These are phyloP conservation scores for Lichtheimia corymbifera DNA, from an alignment of 371 early-diverging fungal genomes.

Conservation along the genomic window DNA sequence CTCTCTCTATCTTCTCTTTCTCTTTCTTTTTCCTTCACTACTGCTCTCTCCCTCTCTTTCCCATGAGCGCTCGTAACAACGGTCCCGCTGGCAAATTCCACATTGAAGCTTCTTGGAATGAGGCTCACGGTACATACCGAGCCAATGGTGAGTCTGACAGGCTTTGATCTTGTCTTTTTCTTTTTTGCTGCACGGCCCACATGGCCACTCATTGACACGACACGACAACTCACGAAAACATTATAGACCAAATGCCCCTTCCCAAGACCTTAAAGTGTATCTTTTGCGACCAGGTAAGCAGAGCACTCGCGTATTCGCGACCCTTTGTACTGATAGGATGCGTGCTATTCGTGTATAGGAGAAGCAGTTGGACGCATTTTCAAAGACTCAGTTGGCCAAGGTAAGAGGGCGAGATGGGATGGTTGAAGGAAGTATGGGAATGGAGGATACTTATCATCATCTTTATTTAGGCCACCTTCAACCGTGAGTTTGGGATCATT, in stretches of 20 bases:
- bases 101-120: conserved; percentile 2
- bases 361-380: conserved; percentile 32
- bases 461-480: conserved; percentile 20
- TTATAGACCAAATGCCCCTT: conserved; percentile 15
- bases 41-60: too few relatives aligned
- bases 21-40: too few relatives aligned
- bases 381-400: conserved; percentile 36
- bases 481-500: conserved; percentile 13
- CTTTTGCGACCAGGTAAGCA: conserved; percentile 24
- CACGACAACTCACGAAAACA: neutral
- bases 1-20: too few relatives aligned
- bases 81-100: conserved; percentile 25
- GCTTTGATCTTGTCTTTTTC: neutral
- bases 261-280: conserved; percentile 17
- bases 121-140: conserved; percentile 12
- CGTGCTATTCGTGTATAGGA: conserved; percentile 18
- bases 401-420: neutral
- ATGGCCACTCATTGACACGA: neutral
- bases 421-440: neutral
- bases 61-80: too few relatives aligned
- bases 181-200: neutral
- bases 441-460: neutral
- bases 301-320: neutral
- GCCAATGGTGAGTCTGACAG: conserved; percentile 18
- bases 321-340: too few relatives aligned